phyloP scores from a whole-genome alignment of 441 rosid species.

The Populus hybrid region DNA sequence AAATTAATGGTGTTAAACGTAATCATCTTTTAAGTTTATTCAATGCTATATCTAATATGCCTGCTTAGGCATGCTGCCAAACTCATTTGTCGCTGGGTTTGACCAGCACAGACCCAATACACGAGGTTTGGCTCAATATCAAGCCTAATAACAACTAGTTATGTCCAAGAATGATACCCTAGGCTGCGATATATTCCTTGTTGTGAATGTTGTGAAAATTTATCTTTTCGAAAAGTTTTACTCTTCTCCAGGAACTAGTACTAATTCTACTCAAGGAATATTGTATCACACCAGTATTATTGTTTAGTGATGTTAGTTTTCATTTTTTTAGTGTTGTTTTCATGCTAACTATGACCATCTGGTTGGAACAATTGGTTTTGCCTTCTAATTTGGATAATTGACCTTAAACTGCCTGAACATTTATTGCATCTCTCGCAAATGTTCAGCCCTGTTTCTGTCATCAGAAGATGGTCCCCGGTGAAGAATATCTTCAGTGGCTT shows the following conservation, averaged over 20 bases:
- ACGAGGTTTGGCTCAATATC: no score
- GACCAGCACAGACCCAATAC: no score
- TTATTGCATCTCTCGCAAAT: constrained; percentile 11
- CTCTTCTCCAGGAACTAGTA: not conserved
- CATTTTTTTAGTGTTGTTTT: not conserved
- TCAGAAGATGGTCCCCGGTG: constrained; percentile 15
- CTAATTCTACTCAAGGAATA: not conserved
- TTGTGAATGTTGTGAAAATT: not conserved
- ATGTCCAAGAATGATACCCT: not conserved
- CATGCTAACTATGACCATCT: not conserved
- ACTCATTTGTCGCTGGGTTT: no score
- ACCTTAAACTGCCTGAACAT: not conserved
- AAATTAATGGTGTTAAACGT: no score
- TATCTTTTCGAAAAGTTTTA: not conserved
- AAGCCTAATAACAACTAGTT: no score
- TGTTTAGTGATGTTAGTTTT: not conserved
- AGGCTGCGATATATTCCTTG: not conserved
- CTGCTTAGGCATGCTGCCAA: no score
- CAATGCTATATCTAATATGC: no score
- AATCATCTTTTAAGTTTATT: no score
- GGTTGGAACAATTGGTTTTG: not conserved
- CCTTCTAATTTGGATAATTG: not conserved
- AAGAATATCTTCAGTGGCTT: constrained; percentile 8
- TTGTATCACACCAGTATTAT: not conserved
- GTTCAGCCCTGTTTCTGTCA: constrained; percentile 16